phyloP scores from a whole-genome alignment of 176 grass and related monocot species.

The Cenchrus fungigraminus region DNA sequence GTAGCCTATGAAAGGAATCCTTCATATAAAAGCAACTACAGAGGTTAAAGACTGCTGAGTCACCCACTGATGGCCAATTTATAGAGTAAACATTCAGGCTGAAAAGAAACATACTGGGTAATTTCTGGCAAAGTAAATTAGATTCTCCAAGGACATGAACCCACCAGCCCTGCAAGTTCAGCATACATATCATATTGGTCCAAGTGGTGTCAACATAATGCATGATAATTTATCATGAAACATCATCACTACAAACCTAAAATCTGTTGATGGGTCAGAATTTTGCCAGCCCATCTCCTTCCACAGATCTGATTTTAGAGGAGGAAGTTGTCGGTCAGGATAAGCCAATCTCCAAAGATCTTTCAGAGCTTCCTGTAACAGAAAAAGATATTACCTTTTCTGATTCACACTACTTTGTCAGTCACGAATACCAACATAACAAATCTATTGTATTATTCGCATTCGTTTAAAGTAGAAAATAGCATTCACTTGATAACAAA shows the following conservation, averaged over 20 bases:
- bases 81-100: conserved; percentile 23
- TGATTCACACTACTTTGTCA: background rate
- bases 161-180: conserved; percentile 60
- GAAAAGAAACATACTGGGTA: conserved; percentile 59
- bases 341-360: conserved; percentile 83
- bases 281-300: conserved; percentile 96
- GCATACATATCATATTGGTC: conserved; percentile 12
- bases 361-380: conserved; percentile 78
- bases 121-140: conserved; percentile 73
- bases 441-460: conserved; percentile 1
- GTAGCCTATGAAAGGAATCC: conserved; percentile 74
- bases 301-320: conserved; percentile 86
- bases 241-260: conserved; percentile 65
- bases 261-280: conserved; percentile 70
- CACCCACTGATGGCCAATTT: background rate
- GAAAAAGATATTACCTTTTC: conserved; percentile 7
- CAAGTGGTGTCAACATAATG: conserved; percentile 19
- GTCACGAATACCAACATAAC: conserved; percentile 21
- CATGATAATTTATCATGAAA: conserved; percentile 37
- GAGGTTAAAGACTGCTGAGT: conserved; percentile 37
- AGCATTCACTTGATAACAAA: conserved; percentile 17
- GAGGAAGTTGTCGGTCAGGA: conserved; percentile 68
- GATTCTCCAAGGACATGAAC: conserved; percentile 78
- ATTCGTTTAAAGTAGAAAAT: conserved; percentile 33
- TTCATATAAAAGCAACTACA: conserved; percentile 34